These are phyloP conservation scores for Calonectria crousiana DNA, from an alignment of 2,329 filamentous ascomycete species.

Conservation along the genomic window DNA sequence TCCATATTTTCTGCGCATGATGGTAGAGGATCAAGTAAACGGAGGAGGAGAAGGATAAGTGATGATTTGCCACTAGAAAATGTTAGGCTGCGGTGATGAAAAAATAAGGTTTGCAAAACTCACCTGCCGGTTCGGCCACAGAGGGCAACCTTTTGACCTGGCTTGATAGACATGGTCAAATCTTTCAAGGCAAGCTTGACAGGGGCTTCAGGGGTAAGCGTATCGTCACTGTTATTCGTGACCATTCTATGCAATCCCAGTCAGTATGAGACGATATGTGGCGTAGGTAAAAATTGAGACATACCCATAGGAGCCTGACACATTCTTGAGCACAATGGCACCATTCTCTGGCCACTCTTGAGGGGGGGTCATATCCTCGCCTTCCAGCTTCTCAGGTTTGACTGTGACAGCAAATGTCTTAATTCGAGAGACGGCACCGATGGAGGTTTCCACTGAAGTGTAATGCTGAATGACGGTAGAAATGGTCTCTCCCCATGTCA, in stretches of 20 bases:
- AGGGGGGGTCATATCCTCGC: neutral
- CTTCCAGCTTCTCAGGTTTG: conserved; percentile 12
- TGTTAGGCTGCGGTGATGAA: neutral
- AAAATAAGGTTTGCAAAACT: neutral
- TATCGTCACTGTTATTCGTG: neutral
- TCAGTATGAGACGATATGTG: neutral
- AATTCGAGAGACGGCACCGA: conserved; percentile 44
- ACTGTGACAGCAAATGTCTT: conserved; percentile 19
- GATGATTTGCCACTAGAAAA: conserved; percentile 56
- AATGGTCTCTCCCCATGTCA: conserved; percentile 46
- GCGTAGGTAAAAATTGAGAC: neutral
- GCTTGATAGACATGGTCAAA: conserved; percentile 28
- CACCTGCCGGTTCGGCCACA: conserved; percentile 42
- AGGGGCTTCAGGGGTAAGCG: neutral
- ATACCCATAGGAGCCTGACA: conserved; percentile 30
- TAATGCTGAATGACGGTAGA: conserved; percentile 47
- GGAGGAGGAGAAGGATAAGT: conserved; percentile 52
- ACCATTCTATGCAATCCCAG: neutral
- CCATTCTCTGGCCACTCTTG: conserved; percentile 22
- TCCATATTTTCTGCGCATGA: neutral
- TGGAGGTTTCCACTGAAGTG: conserved; percentile 47
- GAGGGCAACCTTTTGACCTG: conserved; percentile 39
- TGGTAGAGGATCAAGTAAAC: conserved; percentile 52
- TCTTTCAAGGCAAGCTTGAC: neutral
- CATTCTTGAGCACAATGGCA: conserved; percentile 6